Conservation (phyloP, 805 yeast genomes). For the Myxozyma lipomycoides region DNA sequence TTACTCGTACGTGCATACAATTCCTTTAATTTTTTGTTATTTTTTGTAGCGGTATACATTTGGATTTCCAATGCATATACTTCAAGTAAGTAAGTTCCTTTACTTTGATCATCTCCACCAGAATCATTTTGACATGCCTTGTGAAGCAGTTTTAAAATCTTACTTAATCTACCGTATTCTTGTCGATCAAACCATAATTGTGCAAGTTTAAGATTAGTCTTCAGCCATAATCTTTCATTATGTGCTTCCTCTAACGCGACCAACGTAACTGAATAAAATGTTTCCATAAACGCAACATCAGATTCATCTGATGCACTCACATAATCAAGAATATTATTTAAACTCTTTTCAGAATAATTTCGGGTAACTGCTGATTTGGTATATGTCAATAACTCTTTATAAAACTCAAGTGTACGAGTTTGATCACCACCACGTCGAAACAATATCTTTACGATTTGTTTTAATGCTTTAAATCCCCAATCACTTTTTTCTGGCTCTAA, state of each 20-base stretch:
- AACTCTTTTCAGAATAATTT: slow-evolving; percentile 38
- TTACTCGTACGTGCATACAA: slow-evolving; percentile 48
- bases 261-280: slow-evolving; percentile 32
- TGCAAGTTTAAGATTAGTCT: slow-evolving; percentile 36
- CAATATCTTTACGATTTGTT: slow-evolving; percentile 39
- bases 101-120: slow-evolving; percentile 29
- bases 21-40: slow-evolving; percentile 41
- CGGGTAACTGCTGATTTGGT: slow-evolving; percentile 30
- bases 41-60: slow-evolving; percentile 43
- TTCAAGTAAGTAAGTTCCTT: slow-evolving; percentile 47
- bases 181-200: slow-evolving; percentile 33
- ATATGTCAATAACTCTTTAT: slow-evolving; percentile 27
- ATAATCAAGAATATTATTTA: slow-evolving; percentile 35
- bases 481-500: slow-evolving; percentile 31
- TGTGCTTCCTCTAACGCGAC: slow-evolving; percentile 30
- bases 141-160: slow-evolving; percentile 22
- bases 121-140: slow-evolving; percentile 28
- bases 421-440: slow-evolving; percentile 22
- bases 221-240: slow-evolving; percentile 35
- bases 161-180: slow-evolving; percentile 25
- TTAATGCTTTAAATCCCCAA: slow-evolving; percentile 38
- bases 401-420: slow-evolving; percentile 30
- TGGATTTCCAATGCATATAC: slow-evolving; percentile 64
- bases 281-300: slow-evolving; percentile 31
- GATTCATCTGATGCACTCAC: slow-evolving; percentile 25